phyloP scores from a whole-genome alignment of 2,329 filamentous ascomycete genomes.

The Hirsutella thompsonii region DNA sequence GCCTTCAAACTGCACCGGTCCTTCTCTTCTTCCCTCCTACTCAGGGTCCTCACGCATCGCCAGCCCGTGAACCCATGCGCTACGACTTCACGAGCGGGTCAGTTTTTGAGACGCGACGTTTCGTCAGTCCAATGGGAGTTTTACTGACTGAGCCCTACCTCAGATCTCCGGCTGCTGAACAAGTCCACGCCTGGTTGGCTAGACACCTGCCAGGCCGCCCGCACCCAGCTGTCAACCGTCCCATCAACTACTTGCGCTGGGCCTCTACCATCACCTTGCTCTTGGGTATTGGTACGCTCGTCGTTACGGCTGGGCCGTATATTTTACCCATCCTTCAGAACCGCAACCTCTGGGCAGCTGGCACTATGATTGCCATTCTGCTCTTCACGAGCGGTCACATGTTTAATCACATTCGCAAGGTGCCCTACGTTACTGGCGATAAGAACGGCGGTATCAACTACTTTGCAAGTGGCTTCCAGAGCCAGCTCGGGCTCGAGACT shows the following conservation, averaged over 20 bases:
- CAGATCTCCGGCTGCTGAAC: conserved; percentile 64
- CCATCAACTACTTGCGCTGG: conserved; percentile 76
- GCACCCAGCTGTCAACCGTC: conserved; percentile 66
- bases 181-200: conserved; percentile 65
- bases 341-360: conserved; percentile 84
- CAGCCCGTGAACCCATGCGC: conserved; percentile 55
- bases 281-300: conserved; percentile 54
- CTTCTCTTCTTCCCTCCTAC: conserved; percentile 82
- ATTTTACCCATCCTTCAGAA: conserved; percentile 72
- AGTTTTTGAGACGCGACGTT: conserved; percentile 13
- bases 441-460: conserved; percentile 79
- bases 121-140: background rate
- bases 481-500: conserved; percentile 86
- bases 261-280: conserved; percentile 53
- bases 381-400: conserved; percentile 95
- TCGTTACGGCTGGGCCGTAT: conserved; percentile 64
- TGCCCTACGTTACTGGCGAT: conserved; percentile 81
- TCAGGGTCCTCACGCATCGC: conserved; percentile 61
- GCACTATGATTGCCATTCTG: conserved; percentile 79
- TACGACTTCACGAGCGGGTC: conserved; percentile 80
- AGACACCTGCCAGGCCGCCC: conserved; percentile 68
- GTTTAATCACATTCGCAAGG: conserved; percentile 97
- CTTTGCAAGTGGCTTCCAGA: conserved; percentile 86
- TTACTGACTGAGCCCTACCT: conserved; percentile 1
- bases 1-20: conserved; percentile 87